A percentile compares a stretch with the other conserved stretches of the same genome.
phyloP scores from a whole-genome alignment of 306 rosid species.

The Medicago lupulina region DNA sequence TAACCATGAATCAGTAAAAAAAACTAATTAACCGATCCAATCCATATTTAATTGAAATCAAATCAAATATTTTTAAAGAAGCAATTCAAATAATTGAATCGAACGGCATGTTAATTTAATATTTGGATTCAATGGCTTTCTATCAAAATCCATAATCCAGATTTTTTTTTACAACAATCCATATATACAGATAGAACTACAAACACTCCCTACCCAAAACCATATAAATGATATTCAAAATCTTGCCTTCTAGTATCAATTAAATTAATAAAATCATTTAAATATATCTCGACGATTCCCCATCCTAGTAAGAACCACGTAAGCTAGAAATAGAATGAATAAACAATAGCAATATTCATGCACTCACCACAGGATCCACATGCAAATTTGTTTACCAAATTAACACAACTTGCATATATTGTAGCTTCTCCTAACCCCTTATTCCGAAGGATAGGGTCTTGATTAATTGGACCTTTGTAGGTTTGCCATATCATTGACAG shows the following conservation, averaged over 20 bases:
- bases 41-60: background rate
- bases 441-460: background rate
- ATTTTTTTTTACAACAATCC: too few species aligned
- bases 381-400: slow-evolving; percentile 34
- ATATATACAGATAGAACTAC: too few species aligned
- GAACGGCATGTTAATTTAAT: background rate
- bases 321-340: slow-evolving; percentile 17
- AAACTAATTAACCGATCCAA: too few species aligned
- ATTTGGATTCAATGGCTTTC: background rate
- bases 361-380: slow-evolving; percentile 9
- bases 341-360: slow-evolving; percentile 23
- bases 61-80: background rate
- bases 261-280: background rate
- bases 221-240: background rate
- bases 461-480: slow-evolving; percentile 26
- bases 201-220: too few species aligned
- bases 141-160: background rate
- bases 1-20: too few species aligned
- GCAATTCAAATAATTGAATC: background rate
- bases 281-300: background rate
- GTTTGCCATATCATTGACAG: slow-evolving; percentile 47
- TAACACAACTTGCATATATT: slow-evolving; percentile 11
- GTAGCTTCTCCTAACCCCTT: background rate
- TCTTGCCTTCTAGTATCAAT: background rate
- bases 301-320: slow-evolving; percentile 54